Evolutionary conservation across 1,284 basidiomycete genomes (phyloP), one percentile per base, ranked within the genome.

Genomic region (Peniophora sp.): DNA sequence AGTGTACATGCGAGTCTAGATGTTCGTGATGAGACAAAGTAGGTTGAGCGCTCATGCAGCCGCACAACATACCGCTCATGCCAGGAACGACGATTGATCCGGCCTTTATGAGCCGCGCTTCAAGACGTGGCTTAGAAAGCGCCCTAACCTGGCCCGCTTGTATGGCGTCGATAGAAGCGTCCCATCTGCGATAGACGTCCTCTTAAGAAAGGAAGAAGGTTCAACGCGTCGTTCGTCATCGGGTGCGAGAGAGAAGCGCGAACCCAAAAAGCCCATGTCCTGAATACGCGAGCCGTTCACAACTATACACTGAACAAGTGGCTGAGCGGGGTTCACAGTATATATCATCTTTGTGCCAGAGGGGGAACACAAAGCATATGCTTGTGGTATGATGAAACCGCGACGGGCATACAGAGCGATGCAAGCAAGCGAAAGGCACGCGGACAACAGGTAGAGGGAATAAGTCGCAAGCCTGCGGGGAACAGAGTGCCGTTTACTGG

Each of bases 1-100:
- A 79, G 60, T 92, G 89, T 0, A 76, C 85, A 69, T 94, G 92
- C 0, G 89, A 86, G 67, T 94, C 92, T 87, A 58, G 45, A 44
- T 39, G n/a, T n/a, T n/a, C n/a, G n/a, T n/a, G n/a, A n/a, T n/a
- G n/a, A n/a, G n/a, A 17, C 8, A 41, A 17, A n/a, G 38, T 41
- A n/a, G 24, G 36, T 20, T 35, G 16, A n/a, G 38, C 38, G 38
- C 16, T 16, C n/a, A 12, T 32, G 16, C 16, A 41, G 19, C 38
- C 16, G 19, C n/a, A 20, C 16, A 8, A 36, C 55, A 38, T 50
- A 85, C 84, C 85, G 60, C 74, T 84, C 52, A 87, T 61, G 1
- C 85, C 85, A 19, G 85, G 85, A 23, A 88, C 73, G 27, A 86
- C 66, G 49, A 84, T 75, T 39, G 83, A 73, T 22, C 74, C 77